Evolutionary conservation across 2,329 filamentous ascomycete genomes (phyloP).

Genomic region (Aspergillus udagawae): DNA sequence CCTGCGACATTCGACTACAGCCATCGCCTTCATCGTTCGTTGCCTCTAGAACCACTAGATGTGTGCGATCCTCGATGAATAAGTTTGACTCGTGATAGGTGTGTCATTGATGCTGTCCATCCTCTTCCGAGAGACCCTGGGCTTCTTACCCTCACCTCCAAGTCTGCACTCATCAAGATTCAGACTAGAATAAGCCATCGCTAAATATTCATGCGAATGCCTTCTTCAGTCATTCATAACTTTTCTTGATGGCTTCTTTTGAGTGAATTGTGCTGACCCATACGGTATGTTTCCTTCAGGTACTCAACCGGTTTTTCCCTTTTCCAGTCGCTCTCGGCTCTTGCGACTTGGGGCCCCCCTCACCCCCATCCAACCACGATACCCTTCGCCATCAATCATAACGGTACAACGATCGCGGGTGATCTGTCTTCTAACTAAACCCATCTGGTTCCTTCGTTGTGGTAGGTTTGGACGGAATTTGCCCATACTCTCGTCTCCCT

Average conservation of each 20-base stretch:
- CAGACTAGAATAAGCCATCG: conserved; percentile 18
- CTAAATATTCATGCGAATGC: conserved; percentile 14
- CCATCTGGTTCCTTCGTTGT: conserved; percentile 27
- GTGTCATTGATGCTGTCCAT: conserved; percentile 29
- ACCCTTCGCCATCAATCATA: conserved; percentile 27
- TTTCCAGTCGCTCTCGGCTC: conserved; percentile 31
- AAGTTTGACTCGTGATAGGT: conserved; percentile 28
- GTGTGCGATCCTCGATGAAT: conserved; percentile 29
- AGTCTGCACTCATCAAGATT: conserved; percentile 27
- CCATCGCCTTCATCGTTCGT: conserved; percentile 20
- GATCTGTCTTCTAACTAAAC: conserved; percentile 26
- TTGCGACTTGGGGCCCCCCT: conserved; percentile 30
- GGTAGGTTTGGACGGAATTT: conserved; percentile 37
- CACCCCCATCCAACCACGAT: conserved; percentile 24
- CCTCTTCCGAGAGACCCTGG: conserved; percentile 30
- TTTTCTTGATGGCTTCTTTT: conserved; percentile 10
- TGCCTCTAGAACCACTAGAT: conserved; percentile 16
- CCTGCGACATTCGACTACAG: conserved; percentile 16
- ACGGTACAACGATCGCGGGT: conserved; percentile 29
- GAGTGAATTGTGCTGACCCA: conserved; percentile 24
- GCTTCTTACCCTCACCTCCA: conserved; percentile 24
- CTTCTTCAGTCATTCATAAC: conserved; percentile 12
- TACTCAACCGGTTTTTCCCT: conserved; percentile 23
- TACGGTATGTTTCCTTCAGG: conserved; percentile 19
- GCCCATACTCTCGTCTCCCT: conserved; percentile 22